phyloP scores from a whole-genome alignment of 805 yeast genomes.

The Teunomyces gatunensis region DNA sequence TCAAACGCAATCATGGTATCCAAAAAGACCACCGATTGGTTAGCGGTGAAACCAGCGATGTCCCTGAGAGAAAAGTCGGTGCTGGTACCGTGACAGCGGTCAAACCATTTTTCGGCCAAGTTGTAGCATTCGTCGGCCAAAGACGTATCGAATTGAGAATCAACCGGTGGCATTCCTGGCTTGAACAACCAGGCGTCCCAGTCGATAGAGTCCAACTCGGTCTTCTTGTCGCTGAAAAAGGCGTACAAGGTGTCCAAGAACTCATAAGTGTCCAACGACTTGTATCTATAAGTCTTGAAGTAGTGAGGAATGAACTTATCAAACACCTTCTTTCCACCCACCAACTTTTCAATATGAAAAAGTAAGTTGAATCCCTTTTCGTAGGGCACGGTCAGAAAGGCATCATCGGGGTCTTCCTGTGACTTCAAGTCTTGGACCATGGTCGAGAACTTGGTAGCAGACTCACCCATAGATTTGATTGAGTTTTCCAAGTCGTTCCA shows the following conservation, averaged over 20 bases:
- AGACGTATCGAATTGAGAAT: slow-evolving; percentile 74
- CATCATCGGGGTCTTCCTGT: slow-evolving; percentile 40
- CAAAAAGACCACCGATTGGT: slow-evolving; percentile 76
- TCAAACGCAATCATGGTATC: slow-evolving; percentile 59
- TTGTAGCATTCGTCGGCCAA: slow-evolving; percentile 70
- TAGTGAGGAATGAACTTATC: slow-evolving; percentile 81
- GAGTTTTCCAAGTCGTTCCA: slow-evolving; percentile 28
- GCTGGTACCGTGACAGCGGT: slow-evolving; percentile 13
- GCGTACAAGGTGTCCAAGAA: slow-evolving; percentile 75
- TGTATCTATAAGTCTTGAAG: slow-evolving; percentile 64
- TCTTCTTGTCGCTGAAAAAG: slow-evolving; percentile 50
- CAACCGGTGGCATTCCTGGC: slow-evolving; percentile 84
- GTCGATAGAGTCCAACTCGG: slow-evolving; percentile 64
- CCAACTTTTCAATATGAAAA: slow-evolving; percentile 64
- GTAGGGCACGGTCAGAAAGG: slow-evolving; percentile 33
- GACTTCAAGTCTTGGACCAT: slow-evolving; percentile 71
- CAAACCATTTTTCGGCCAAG: slow-evolving; percentile 66
- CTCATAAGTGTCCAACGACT: slow-evolving; percentile 77
- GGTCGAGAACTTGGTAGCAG: slow-evolving; percentile 51
- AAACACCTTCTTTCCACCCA: slow-evolving; percentile 65
- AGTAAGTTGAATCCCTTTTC: slow-evolving; percentile 44
- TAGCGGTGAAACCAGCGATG: slow-evolving; percentile 59
- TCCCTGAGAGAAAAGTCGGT: slow-evolving; percentile 46
- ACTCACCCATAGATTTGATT: slow-evolving; percentile 31
- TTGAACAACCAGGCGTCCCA: slow-evolving; percentile 82